These are phyloP conservation scores for Pseudonitzschia multiseries DNA, from an alignment of 108 stramenopile species.

Conservation along the genomic window DNA sequence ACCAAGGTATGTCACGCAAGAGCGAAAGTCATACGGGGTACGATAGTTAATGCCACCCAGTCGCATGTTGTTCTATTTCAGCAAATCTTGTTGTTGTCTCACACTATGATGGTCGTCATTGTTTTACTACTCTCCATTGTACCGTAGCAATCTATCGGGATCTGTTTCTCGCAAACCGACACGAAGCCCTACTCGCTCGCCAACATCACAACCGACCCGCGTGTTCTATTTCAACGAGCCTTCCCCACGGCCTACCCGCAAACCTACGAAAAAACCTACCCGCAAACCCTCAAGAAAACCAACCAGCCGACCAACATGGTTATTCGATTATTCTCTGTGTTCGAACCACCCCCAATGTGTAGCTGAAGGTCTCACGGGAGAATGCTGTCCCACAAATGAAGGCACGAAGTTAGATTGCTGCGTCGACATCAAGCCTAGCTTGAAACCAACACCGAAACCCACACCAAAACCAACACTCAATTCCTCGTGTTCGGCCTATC, in stretches of 20 bases:
- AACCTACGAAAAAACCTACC: not conserved
- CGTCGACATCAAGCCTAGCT: not conserved
- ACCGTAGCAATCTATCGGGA: too few relatives aligned
- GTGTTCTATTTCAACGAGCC: not conserved
- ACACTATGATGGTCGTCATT: not conserved
- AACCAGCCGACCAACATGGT: not conserved
- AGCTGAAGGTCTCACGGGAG: slow-evolving; percentile 5
- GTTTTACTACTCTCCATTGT: too few relatives aligned
- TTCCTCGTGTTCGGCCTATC: not conserved
- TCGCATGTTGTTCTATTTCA: too few relatives aligned
- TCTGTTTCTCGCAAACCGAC: too few relatives aligned
- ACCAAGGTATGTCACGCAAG: slow-evolving; percentile 7
- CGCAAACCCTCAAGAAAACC: not conserved
- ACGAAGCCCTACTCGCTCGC: too few relatives aligned
- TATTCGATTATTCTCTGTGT: not conserved
- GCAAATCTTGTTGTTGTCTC: not conserved
- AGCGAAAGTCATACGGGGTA: not conserved
- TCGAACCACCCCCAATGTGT: not conserved
- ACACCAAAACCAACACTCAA: not conserved
- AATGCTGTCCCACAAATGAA: slow-evolving; percentile 45
- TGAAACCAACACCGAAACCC: not conserved
- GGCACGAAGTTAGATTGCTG: slow-evolving; percentile 43
- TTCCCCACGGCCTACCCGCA: not conserved
- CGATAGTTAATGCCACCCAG: too few relatives aligned
- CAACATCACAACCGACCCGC: too few relatives aligned